Conservation (phyloP, 2,329 filamentous ascomycete species). For the Sporothrix variecibatus region DNA sequence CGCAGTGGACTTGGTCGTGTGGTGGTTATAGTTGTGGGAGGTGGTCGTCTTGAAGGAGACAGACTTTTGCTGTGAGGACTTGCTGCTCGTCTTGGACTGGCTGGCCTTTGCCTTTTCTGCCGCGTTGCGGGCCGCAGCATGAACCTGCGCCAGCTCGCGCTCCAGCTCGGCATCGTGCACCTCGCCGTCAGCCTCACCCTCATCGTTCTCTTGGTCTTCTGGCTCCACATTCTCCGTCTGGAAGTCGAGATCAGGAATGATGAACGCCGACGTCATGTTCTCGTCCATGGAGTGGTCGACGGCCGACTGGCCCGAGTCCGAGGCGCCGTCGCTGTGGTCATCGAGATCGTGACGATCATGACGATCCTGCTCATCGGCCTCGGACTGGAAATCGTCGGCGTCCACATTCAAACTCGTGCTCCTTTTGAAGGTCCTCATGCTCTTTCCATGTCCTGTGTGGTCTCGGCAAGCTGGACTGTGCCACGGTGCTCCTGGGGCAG, state of each 20-base stretch:
- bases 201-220: neutral
- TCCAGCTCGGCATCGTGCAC: slow-evolving; percentile 8
- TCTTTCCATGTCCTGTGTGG: slow-evolving; percentile 3
- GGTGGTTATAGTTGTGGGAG: neutral
- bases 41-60: slow-evolving; percentile 26
- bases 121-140: neutral
- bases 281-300: slow-evolving; percentile 30
- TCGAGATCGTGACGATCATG: neutral
- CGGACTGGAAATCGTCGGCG: slow-evolving; percentile 20
- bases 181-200: slow-evolving; percentile 7
- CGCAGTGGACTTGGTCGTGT: neutral
- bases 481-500: slow-evolving; percentile 21
- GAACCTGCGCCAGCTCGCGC: slow-evolving; percentile 17
- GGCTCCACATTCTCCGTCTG: slow-evolving; percentile 19
- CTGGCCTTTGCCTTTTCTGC: neutral
- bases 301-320: slow-evolving; percentile 20
- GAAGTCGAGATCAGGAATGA: slow-evolving; percentile 32
- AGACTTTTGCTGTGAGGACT: slow-evolving; percentile 22
- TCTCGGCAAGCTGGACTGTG: slow-evolving; percentile 5
- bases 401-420: slow-evolving; percentile 24
- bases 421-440: neutral
- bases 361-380: neutral
- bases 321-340: slow-evolving; percentile 20
- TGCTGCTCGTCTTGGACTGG: neutral
- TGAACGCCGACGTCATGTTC: slow-evolving; percentile 35